phyloP scores from a whole-genome alignment of 192 early-diverging fungal genomes.

The Coemansia sp. region DNA sequence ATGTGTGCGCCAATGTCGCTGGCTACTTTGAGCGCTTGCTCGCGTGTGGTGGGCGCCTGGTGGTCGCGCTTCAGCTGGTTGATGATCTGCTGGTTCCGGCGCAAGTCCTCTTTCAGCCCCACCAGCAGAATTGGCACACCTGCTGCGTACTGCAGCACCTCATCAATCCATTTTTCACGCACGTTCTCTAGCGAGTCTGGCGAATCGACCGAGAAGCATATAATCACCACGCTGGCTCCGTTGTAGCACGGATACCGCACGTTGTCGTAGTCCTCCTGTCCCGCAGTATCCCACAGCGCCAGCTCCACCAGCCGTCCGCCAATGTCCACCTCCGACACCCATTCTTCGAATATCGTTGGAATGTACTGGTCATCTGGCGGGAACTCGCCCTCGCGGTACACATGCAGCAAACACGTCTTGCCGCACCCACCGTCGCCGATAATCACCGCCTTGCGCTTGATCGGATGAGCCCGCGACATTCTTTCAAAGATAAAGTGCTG shows the following conservation, averaged over 20 bases:
- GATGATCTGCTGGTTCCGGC: slow-evolving; percentile 23
- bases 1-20: slow-evolving; percentile 70
- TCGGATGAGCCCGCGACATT: slow-evolving; percentile 8
- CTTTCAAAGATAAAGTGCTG: background rate
- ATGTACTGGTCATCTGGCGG: slow-evolving; percentile 77
- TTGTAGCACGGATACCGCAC: slow-evolving; percentile 91
- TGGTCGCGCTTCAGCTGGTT: slow-evolving; percentile 36
- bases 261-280: slow-evolving; percentile 97
- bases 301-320: slow-evolving; percentile 79
- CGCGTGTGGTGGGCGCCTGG: slow-evolving; percentile 37
- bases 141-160: slow-evolving; percentile 23
- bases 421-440: slow-evolving; percentile 94
- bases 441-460: slow-evolving; percentile 74
- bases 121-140: slow-evolving; percentile 32
- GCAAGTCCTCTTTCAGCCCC: slow-evolving; percentile 53
- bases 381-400: slow-evolving; percentile 79
- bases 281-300: slow-evolving; percentile 95
- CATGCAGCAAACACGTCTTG: slow-evolving; percentile 86
- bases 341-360: slow-evolving; percentile 95
- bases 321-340: slow-evolving; percentile 82
- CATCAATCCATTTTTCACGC: slow-evolving; percentile 46
- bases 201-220: slow-evolving; percentile 88
- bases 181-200: slow-evolving; percentile 83
- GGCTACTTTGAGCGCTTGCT: slow-evolving; percentile 68
- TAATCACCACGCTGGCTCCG: slow-evolving; percentile 89